Conservation (phyloP, 345 rosid genomes). For the Gossypium thurberi region DNA sequence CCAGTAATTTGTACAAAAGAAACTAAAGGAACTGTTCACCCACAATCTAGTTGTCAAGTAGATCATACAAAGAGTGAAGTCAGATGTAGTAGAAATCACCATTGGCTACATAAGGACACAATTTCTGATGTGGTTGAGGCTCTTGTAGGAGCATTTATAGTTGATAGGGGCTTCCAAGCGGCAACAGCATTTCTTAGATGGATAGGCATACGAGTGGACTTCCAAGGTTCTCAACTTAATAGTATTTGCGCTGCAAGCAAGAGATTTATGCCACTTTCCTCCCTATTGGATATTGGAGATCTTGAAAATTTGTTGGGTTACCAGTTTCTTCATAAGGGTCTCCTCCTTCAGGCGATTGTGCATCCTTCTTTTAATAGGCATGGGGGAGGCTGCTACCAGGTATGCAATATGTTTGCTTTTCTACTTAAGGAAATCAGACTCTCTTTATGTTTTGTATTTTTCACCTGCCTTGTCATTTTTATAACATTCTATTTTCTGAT, state of each 20-base stretch:
- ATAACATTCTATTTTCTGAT: slow-evolving; percentile 11
- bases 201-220: slow-evolving; percentile 70
- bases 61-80: slow-evolving; percentile 35
- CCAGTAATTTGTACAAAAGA: slow-evolving; percentile 45
- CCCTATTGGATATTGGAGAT: slow-evolving; percentile 33
- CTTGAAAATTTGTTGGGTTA: slow-evolving; percentile 49
- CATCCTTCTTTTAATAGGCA: slow-evolving; percentile 82
- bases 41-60: slow-evolving; percentile 18
- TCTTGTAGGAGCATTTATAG: slow-evolving; percentile 84
- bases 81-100: slow-evolving; percentile 80
- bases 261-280: slow-evolving; percentile 46
- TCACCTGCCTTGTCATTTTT: slow-evolving; percentile 5
- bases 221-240: slow-evolving; percentile 46
- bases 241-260: slow-evolving; percentile 50
- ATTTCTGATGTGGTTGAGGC: slow-evolving; percentile 93
- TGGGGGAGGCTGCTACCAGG: slow-evolving; percentile 99
- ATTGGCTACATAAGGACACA: slow-evolving; percentile 73
- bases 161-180: slow-evolving; percentile 85
- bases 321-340: slow-evolving; percentile 62
- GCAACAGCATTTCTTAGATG: slow-evolving; percentile 82
- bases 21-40: slow-evolving; percentile 40
- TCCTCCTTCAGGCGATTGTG: slow-evolving; percentile 76
- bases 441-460: not conserved
- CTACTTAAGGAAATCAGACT: not conserved
- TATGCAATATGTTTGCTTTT: slow-evolving; percentile 17